Conservation (phyloP, 2,329 filamentous ascomycete genomes). For the Apiospora hydei region DNA sequence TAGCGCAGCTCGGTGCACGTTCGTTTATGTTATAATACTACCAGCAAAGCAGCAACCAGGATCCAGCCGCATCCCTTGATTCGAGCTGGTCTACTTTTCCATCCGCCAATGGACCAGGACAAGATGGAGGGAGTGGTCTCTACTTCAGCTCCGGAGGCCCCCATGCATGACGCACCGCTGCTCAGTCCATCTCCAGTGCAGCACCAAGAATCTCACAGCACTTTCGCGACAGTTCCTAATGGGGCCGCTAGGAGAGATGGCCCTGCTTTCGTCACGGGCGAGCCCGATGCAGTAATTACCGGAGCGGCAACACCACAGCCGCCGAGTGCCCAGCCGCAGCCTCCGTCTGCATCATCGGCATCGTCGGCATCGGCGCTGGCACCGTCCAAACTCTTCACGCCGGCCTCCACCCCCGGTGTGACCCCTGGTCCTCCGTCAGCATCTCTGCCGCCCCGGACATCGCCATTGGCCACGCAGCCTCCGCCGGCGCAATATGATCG, state of each 20-base stretch:
- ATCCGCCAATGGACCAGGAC: not conserved
- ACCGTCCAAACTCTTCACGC: not conserved
- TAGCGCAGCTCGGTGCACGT: not conserved
- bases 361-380: not conserved
- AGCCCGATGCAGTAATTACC: not conserved
- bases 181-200: constrained; percentile 1
- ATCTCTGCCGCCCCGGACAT: not conserved
- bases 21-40: not conserved
- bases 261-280: not conserved
- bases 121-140: not conserved
- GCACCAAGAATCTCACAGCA: not conserved
- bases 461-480: not conserved
- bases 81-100: not conserved
- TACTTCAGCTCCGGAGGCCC: not conserved
- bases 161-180: constrained; percentile 15
- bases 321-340: not conserved
- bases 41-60: not conserved
- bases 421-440: not conserved
- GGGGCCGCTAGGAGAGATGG: not conserved
- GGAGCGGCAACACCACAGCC: constrained; percentile 7
- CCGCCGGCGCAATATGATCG: not conserved
- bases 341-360: not conserved
- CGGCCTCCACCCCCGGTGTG: not conserved
- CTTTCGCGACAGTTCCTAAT: not conserved
- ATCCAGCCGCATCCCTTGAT: not conserved